Percentiles rank a stretch among this genome's conserved stretches.
These are phyloP conservation scores for Epichloe brachyelytri DNA, from an alignment of 2,329 filamentous ascomycete species.

Conservation along the genomic window DNA sequence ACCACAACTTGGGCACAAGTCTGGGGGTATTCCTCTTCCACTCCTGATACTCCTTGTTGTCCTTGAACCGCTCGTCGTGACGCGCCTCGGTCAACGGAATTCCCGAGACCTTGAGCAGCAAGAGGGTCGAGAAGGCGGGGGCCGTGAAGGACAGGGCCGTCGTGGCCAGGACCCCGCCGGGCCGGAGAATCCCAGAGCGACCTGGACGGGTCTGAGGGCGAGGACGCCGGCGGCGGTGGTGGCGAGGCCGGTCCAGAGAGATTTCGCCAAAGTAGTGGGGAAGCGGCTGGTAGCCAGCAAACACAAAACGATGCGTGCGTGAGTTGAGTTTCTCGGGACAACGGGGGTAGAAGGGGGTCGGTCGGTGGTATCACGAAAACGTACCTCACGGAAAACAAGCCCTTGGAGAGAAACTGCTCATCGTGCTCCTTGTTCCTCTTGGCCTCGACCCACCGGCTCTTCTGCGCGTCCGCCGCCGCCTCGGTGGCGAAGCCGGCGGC, in stretches of 20 bases:
- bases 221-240: constrained; percentile 45
- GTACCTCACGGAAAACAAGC: constrained; percentile 44
- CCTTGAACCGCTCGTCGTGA: constrained; percentile 52
- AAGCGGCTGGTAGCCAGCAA: constrained; percentile 25
- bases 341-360: too few species aligned
- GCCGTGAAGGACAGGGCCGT: constrained; percentile 38
- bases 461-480: constrained; percentile 49
- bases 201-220: constrained; percentile 37
- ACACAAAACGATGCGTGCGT: too few species aligned
- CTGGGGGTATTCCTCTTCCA: constrained; percentile 56
- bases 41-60: constrained; percentile 50
- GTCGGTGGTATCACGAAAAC: too few species aligned
- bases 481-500: constrained; percentile 47
- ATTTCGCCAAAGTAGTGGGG: constrained; percentile 62
- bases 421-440: constrained; percentile 53
- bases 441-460: constrained; percentile 45
- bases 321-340: too few species aligned
- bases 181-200: constrained; percentile 42
- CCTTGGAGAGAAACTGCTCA: constrained; percentile 51
- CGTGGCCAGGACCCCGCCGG: constrained; percentile 17
- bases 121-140: constrained; percentile 50
- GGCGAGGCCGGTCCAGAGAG: constrained; percentile 58
- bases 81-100: constrained; percentile 55
- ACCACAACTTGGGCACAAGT: constrained; percentile 48
- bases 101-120: constrained; percentile 50